Evolutionary conservation across 768 basidiomycete species (phyloP).

Genomic region (Collybia sordida): DNA sequence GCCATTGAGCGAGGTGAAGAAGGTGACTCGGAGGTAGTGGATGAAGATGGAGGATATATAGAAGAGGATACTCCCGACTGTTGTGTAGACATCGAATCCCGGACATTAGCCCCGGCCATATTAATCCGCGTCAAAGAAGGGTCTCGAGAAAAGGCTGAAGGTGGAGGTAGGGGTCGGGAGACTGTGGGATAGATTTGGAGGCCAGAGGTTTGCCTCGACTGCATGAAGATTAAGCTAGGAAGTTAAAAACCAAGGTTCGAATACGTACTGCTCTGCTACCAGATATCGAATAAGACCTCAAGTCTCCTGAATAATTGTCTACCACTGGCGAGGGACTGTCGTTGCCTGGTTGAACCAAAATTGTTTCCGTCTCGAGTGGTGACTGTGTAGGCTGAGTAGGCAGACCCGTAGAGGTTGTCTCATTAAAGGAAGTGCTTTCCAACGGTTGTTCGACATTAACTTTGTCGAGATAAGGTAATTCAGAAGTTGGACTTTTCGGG

Average conservation of each 20-base stretch:
- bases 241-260: slow-evolving; percentile 7
- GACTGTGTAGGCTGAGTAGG: slow-evolving; percentile 28
- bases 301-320: slow-evolving; percentile 3
- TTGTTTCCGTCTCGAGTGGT: slow-evolving; percentile 15
- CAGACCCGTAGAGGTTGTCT: slow-evolving; percentile 9
- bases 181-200: slow-evolving; percentile 17
- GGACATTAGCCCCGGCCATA: slow-evolving; percentile 34
- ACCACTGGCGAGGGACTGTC: slow-evolving; percentile 1
- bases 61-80: slow-evolving; percentile 73
- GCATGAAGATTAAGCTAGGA: slow-evolving; percentile 6
- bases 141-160: slow-evolving; percentile 49
- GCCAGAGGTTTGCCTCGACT: slow-evolving; percentile 19
- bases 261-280: slow-evolving; percentile 34
- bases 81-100: slow-evolving; percentile 63
- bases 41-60: slow-evolving; percentile 73
- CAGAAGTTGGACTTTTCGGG: slow-evolving; percentile 24
- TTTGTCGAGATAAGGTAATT: slow-evolving; percentile 32
- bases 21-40: slow-evolving; percentile 63
- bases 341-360: not conserved
- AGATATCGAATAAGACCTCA: slow-evolving; percentile 14
- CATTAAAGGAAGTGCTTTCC: slow-evolving; percentile 9
- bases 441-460: slow-evolving; percentile 23
- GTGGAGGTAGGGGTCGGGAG: slow-evolving; percentile 31
- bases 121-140: slow-evolving; percentile 38
- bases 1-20: slow-evolving; percentile 60